Evolutionary conservation across 2,329 filamentous ascomycete species (phyloP).

Genomic region (Colletotrichum truncatum): DNA sequence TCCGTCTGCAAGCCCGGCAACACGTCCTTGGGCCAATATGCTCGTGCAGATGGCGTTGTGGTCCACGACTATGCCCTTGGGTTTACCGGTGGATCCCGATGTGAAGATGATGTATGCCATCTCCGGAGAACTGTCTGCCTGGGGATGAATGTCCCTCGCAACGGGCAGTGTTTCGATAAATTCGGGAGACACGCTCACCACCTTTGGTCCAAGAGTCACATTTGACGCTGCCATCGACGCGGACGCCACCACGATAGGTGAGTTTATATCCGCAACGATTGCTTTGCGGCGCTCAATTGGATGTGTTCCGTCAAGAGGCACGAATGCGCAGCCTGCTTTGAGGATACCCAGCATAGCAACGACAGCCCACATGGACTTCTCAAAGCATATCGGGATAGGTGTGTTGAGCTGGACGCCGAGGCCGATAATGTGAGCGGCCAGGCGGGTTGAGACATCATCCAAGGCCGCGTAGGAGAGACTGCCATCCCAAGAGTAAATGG

Average conservation of each 20-base stretch:
- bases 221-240: neutral
- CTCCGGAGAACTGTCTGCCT: rapidly evolving
- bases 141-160: neutral
- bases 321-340: conserved; percentile 1
- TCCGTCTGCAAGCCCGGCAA: too few species aligned
- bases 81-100: neutral
- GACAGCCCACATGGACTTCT: neutral
- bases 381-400: neutral
- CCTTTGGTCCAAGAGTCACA: neutral
- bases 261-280: too few species aligned
- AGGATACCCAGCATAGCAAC: neutral
- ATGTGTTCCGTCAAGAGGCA: neutral
- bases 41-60: conserved; percentile 33
- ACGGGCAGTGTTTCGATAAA: neutral
- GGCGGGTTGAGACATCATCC: neutral
- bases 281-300: neutral
- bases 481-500: neutral
- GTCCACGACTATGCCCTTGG: neutral
- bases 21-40: too few species aligned
- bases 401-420: neutral
- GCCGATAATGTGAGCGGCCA: neutral
- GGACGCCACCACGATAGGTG: neutral
- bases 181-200: neutral
- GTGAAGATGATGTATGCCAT: neutral
- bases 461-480: neutral